These are phyloP conservation scores for Ceratocystis destructans DNA, from an alignment of 2,329 filamentous ascomycete species.

Conservation along the genomic window DNA sequence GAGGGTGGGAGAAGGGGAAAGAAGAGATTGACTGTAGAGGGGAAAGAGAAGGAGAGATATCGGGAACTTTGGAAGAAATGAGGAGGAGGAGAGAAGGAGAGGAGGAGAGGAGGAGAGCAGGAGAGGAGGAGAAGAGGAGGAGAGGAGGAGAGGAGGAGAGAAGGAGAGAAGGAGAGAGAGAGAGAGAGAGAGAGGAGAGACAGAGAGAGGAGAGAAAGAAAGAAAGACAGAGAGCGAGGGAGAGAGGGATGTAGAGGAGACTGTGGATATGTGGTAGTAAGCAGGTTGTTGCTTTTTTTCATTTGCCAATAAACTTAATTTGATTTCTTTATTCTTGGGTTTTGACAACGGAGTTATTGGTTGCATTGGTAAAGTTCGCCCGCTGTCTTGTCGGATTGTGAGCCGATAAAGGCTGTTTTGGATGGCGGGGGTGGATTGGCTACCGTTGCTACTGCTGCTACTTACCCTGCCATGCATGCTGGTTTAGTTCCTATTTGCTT, in stretches of 20 bases:
- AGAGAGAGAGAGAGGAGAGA: too few species aligned
- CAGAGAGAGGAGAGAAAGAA: not conserved
- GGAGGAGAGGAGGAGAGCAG: not conserved
- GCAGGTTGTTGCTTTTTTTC: not conserved
- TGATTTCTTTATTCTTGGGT: not conserved
- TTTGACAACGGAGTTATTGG: not conserved
- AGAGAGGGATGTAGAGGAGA: too few species aligned
- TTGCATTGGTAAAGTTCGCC: constrained; percentile 1
- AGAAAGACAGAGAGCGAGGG: not conserved
- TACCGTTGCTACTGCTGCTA: not conserved
- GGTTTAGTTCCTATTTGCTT: not conserved
- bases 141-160: not conserved
- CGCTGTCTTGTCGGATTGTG: not conserved
- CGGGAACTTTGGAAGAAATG: not conserved
- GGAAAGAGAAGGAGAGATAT: not conserved
- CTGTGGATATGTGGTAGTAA: too few species aligned
- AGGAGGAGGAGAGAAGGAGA: not conserved
- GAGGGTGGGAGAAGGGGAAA: not conserved
- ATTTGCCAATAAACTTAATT: not conserved
- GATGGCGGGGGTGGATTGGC: not conserved
- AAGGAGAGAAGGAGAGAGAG: not conserved
- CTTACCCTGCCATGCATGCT: too few species aligned
- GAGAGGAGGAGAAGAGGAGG: not conserved
- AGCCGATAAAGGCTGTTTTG: not conserved
- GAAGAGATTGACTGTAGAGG: not conserved